Percentiles rank a stretch among this genome's conserved stretches.
phyloP scores from a whole-genome alignment of 139 green algal genomes.

The Picochlorum sp. region DNA sequence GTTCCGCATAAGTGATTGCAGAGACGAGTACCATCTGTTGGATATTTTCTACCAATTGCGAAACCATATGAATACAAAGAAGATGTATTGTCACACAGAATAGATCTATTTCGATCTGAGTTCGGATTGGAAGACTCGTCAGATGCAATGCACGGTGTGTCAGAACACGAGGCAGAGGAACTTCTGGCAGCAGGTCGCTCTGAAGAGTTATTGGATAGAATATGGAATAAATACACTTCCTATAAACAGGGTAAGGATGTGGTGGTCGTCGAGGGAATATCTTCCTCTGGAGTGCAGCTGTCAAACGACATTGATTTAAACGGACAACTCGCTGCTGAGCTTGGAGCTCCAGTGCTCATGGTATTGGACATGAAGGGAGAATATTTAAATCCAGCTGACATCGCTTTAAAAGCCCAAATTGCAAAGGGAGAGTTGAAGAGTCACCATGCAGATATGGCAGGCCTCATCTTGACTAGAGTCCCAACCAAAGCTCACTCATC shows the following conservation, averaged over 20 bases:
- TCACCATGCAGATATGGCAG: slow-evolving; percentile 36
- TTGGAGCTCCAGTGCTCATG: slow-evolving; percentile 48
- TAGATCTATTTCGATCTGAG: neutral
- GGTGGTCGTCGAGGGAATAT: slow-evolving; percentile 44
- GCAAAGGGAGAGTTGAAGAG: slow-evolving; percentile 25
- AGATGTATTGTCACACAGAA: neutral
- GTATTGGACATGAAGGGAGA: slow-evolving; percentile 26
- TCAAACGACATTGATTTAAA: slow-evolving; percentile 31
- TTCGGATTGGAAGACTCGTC: neutral
- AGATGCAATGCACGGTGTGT: slow-evolving; percentile 8
- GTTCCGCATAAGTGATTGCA: too few species aligned
- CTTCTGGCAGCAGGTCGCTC: slow-evolving; percentile 7
- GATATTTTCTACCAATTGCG: slow-evolving; percentile 35
- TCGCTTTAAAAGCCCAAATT: slow-evolving; percentile 17
- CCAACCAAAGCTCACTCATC: slow-evolving; percentile 8
- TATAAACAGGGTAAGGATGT: slow-evolving; percentile 43
- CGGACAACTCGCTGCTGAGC: slow-evolving; percentile 28
- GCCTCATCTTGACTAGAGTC: slow-evolving; percentile 54
- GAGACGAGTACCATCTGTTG: slow-evolving; percentile 30
- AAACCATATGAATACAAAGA: neutral
- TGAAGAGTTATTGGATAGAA: slow-evolving; percentile 28
- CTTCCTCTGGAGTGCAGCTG: slow-evolving; percentile 14
- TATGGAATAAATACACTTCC: slow-evolving; percentile 24
- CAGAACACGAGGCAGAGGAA: slow-evolving; percentile 11
- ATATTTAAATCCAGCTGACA: slow-evolving; percentile 6